phyloP scores from a whole-genome alignment of 108 stramenopile species.

The Cyclotella cryptica region DNA sequence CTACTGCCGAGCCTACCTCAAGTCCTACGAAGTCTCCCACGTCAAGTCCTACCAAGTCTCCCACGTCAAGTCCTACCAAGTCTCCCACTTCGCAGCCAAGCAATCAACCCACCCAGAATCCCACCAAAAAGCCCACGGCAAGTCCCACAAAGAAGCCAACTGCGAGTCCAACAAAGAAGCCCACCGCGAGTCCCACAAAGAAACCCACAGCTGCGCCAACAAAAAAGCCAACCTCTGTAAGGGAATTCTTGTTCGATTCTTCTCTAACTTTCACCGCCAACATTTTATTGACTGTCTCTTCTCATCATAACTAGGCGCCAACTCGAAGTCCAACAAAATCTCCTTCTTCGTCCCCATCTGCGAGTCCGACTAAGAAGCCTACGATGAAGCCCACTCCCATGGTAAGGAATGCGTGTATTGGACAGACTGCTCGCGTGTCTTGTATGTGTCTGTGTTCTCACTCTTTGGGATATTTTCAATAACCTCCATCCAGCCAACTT shows the following conservation, averaged over 20 bases:
- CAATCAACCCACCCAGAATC: not conserved
- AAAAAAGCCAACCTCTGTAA: not conserved
- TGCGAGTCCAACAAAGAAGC: not conserved
- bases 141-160: not conserved
- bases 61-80: not conserved
- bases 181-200: not conserved
- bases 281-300: too few species aligned
- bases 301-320: too few species aligned
- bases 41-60: not conserved
- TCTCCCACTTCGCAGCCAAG: not conserved
- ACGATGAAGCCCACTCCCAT: not conserved
- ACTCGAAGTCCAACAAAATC: not conserved
- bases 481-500: not conserved
- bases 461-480: not conserved
- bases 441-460: not conserved
- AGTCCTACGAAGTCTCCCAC: conserved; percentile 8
- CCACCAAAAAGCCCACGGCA: too few species aligned
- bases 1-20: not conserved
- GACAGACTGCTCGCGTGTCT: too few species aligned
- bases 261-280: too few species aligned
- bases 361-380: too few species aligned
- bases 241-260: too few species aligned
- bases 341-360: not conserved
- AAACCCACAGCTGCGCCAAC: not conserved
- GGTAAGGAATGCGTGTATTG: not conserved